Evolutionary conservation across 2,329 filamentous ascomycete genomes (phyloP).

Genomic region (Trichoderma koningii): DNA sequence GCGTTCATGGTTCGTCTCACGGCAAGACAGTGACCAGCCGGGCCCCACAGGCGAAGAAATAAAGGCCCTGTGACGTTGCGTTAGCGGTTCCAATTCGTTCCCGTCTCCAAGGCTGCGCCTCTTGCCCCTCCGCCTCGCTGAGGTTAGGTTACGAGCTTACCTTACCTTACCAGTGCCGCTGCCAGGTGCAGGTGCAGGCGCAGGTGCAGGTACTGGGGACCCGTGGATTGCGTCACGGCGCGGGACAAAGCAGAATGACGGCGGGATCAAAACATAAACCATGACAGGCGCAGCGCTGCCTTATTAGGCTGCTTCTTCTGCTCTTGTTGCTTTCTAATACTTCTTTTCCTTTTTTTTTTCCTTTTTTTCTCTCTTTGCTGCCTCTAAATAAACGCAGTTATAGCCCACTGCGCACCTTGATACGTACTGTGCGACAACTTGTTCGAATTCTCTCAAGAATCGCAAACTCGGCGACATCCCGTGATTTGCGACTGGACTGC

Average conservation of each 20-base stretch:
- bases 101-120: slow-evolving; percentile 1
- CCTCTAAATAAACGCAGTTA: no score
- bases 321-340: neutral
- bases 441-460: neutral
- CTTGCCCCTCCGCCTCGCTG: slow-evolving; percentile 14
- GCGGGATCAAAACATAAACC: slow-evolving; percentile 1
- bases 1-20: slow-evolving; percentile 21
- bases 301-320: neutral
- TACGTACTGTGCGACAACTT: no score
- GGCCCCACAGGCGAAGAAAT: slow-evolving; percentile 7
- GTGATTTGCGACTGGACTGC: neutral
- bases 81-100: slow-evolving; percentile 5
- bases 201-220: neutral
- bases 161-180: no score
- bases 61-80: slow-evolving; percentile 23
- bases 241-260: neutral
- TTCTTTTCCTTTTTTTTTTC: neutral
- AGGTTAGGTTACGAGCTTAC: neutral
- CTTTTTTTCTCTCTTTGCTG: neutral
- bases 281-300: neutral
- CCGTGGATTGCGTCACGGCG: slow-evolving; percentile 29
- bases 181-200: neutral
- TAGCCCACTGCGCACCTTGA: no score
- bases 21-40: neutral
- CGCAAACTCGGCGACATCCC: neutral